phyloP scores from a whole-genome alignment of 2,329 filamentous ascomycete species.

The Thelonectria rubi region DNA sequence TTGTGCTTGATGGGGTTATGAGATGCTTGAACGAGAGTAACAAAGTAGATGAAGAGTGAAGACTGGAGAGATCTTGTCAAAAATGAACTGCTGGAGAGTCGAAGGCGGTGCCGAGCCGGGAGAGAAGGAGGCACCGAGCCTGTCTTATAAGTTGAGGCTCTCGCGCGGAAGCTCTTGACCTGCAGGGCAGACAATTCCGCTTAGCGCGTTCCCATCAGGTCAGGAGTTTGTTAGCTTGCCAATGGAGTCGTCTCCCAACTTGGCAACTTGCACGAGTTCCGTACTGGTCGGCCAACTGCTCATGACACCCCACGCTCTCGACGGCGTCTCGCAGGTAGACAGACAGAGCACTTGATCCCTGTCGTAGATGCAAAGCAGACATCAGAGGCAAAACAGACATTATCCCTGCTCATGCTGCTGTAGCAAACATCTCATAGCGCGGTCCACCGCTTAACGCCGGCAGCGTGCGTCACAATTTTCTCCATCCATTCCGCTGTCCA shows the following conservation, averaged over 20 bases:
- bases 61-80: background rate
- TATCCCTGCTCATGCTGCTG: too few relatives aligned
- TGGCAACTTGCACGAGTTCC: too few relatives aligned
- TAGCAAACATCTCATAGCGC: too few relatives aligned
- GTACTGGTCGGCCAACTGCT: too few relatives aligned
- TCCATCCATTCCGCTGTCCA: background rate
- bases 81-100: constrained; percentile 2
- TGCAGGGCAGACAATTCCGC: background rate
- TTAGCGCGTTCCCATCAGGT: background rate
- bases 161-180: background rate
- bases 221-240: too few relatives aligned
- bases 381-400: too few relatives aligned
- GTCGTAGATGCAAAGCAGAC: too few relatives aligned
- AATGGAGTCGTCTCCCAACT: too few relatives aligned
- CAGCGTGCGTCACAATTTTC: constrained; percentile 16
- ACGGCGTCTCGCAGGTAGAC: too few relatives aligned
- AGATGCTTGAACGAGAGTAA: constrained; percentile 1
- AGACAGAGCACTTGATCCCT: too few relatives aligned
- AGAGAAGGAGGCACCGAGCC: background rate
- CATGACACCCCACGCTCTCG: too few relatives aligned
- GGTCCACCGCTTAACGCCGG: background rate
- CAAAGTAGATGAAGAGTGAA: constrained; percentile 1
- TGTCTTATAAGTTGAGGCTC: background rate
- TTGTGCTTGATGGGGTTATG: constrained; percentile 8
- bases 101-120: constrained; percentile 4